Evolutionary conservation across 768 basidiomycete genomes (phyloP).

Genomic region (Suillus paluster): DNA sequence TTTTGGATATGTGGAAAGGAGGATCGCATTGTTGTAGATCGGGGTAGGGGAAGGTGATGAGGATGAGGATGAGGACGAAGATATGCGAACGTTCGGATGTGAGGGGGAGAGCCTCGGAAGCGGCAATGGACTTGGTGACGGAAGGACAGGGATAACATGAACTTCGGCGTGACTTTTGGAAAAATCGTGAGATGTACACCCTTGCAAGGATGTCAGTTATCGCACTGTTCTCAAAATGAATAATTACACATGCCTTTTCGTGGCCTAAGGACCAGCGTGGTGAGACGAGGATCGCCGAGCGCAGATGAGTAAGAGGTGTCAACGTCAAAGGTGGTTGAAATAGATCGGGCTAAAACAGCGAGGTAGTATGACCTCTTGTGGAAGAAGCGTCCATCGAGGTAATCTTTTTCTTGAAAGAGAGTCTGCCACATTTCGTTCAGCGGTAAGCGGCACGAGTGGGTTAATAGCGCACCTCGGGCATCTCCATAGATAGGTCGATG

Average conservation of each 20-base stretch:
- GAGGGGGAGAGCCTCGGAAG: conserved; percentile 72
- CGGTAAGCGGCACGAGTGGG: not conserved
- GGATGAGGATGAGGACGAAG: conserved; percentile 32
- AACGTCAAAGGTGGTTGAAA: conserved; percentile 54
- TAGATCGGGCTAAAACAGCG: conserved; percentile 70
- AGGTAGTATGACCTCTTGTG: conserved; percentile 93
- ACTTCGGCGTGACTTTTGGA: conserved; percentile 73
- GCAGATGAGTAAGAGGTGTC: conserved; percentile 65
- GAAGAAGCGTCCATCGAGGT: conserved; percentile 86
- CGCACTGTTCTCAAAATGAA: conserved; percentile 33
- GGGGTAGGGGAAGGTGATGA: conserved; percentile 60
- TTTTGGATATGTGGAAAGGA: conserved; percentile 46
- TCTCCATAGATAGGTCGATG: conserved; percentile 84
- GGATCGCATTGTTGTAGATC: conserved; percentile 76
- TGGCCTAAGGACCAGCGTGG: conserved; percentile 64
- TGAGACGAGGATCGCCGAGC: conserved; percentile 64
- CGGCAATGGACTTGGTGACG: conserved; percentile 64
- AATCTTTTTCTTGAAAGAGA: conserved; percentile 97
- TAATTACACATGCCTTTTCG: conserved; percentile 47
- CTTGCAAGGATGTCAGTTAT: conserved; percentile 38
- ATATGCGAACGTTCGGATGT: conserved; percentile 66
- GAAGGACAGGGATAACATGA: conserved; percentile 72
- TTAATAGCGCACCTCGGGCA: conserved; percentile 70
- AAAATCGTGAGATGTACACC: conserved; percentile 57
- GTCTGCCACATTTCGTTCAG: conserved; percentile 39